Evolutionary conservation across 2,329 filamentous ascomycete genomes (phyloP).

Genomic region (Decorospora gaudefroyi): DNA sequence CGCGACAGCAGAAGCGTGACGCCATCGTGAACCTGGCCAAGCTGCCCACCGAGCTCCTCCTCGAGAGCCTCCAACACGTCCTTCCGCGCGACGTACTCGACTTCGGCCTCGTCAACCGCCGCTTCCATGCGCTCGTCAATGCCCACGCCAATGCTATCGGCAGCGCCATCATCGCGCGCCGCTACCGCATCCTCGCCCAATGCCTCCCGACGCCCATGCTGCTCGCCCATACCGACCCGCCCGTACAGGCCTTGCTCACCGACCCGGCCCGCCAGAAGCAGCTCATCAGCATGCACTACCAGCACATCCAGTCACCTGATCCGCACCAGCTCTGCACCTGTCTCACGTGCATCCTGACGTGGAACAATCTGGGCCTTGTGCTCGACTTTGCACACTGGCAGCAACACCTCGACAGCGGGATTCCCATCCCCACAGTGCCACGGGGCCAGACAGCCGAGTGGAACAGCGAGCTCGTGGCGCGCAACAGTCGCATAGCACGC

Average conservation of each 20-base stretch:
- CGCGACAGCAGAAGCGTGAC: slow-evolving; percentile 37
- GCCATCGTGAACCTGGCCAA: slow-evolving; percentile 49
- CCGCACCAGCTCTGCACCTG: slow-evolving; percentile 60
- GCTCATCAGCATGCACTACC: slow-evolving; percentile 57
- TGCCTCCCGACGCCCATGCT: slow-evolving; percentile 59
- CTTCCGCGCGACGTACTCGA: slow-evolving; percentile 58
- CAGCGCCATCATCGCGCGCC: slow-evolving; percentile 50
- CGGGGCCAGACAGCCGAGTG: slow-evolving; percentile 56
- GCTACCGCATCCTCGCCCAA: slow-evolving; percentile 57
- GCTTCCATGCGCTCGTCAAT: slow-evolving; percentile 52
- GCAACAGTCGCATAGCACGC: slow-evolving; percentile 53
- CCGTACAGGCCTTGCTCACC: slow-evolving; percentile 47
- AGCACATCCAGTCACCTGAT: slow-evolving; percentile 57
- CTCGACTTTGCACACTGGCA: slow-evolving; percentile 65
- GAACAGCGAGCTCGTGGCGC: slow-evolving; percentile 55
- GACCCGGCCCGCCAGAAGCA: slow-evolving; percentile 51
- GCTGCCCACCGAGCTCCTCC: slow-evolving; percentile 59
- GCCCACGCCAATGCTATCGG: slow-evolving; percentile 53
- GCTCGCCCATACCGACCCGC: slow-evolving; percentile 49
- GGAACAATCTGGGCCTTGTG: slow-evolving; percentile 60
- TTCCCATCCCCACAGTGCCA: slow-evolving; percentile 58
- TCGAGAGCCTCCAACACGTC: slow-evolving; percentile 55
- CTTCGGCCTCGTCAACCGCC: slow-evolving; percentile 51
- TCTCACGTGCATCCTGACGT: slow-evolving; percentile 60
- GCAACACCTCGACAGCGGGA: slow-evolving; percentile 54